Base-by-base conservation (phyloP, 768 basidiomycete genomes). In the Leccinum boreale region DNA sequence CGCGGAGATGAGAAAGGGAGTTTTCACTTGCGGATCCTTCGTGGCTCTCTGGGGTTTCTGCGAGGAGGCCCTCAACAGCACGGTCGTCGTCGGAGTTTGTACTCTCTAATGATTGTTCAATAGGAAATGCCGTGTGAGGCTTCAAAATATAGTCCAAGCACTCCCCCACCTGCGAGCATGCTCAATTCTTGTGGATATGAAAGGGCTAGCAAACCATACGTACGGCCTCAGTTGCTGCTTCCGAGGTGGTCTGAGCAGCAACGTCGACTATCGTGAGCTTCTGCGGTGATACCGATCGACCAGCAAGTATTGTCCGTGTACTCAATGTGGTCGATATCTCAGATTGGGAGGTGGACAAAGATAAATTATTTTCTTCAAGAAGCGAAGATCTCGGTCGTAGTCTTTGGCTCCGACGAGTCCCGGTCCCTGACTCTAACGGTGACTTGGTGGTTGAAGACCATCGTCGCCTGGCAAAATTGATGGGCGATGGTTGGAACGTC, bases 401-500 rank as follows among this genome's bases (percentile, higher is more conserved):
- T 61, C 71, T 67, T 53, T 73, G 72, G 60, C 73, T 73, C 45
- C 71, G 73, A 46, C 71, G 73, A 26, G 69, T 71, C 51, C 66
- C 70, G 8, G 62, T 62, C 58, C 73, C 75, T 58, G 71, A 68
- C 44, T 71, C 72, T 55, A 72, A 59, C 35, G 70, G 70, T 49
- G 75, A 74, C 62, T 71, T 72, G 35, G 74, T 66, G 21, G 70
- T 64, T 44, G 78, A 79, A 59, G 74, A 79, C 85, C 85, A 86
- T 57, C 85, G 80, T 53, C 82, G 81, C 63, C 79, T 80, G 8
- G 85, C 85, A 67, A 83, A 85, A 62, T 79, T 78, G 69, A 81
- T 78, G n/a, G 85, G 85, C 36, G 84, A 82, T 15, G 86, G 86
- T 52, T 83, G 84, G 68, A 78, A 81, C 23, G 79, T 81, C 64